These are phyloP conservation scores for Phaeomoniella chlamydospora DNA, from an alignment of 2,329 filamentous ascomycete genomes.

Conservation along the genomic window DNA sequence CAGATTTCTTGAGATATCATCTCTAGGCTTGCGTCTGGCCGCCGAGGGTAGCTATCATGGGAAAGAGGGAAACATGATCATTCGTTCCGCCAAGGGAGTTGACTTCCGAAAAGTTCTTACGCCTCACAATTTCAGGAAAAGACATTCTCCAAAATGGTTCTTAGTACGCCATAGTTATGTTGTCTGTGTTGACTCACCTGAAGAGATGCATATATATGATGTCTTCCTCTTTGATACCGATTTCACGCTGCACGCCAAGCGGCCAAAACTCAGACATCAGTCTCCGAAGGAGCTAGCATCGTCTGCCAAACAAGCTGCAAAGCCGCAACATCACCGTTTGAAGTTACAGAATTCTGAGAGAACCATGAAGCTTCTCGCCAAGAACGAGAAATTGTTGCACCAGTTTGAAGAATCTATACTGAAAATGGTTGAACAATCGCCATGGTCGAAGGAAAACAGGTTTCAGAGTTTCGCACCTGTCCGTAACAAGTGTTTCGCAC, in stretches of 20 bases:
- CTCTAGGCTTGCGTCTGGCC: conserved; percentile 80
- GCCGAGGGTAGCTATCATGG: conserved; percentile 95
- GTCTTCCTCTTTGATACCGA: conserved; percentile 91
- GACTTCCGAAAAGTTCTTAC: conserved; percentile 73
- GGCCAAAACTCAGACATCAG: conserved; percentile 34
- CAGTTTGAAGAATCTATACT: conserved; percentile 91
- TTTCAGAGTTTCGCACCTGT: conserved; percentile 93
- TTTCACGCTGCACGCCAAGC: conserved; percentile 67
- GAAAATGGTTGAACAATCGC: conserved; percentile 69
- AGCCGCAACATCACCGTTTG: conserved; percentile 66
- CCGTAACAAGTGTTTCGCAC: conserved; percentile 70
- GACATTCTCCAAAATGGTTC: conserved; percentile 93
- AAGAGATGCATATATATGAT: conserved; percentile 98
- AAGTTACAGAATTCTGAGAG: conserved; percentile 85
- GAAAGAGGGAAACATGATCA: conserved; percentile 88
- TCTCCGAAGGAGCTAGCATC: conserved; percentile 48
- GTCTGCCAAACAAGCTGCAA: conserved; percentile 47
- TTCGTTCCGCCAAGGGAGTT: conserved; percentile 78
- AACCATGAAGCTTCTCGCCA: conserved; percentile 77
- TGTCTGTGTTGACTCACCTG: conserved; percentile 93
- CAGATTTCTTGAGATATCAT: conserved; percentile 89
- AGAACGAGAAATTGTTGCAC: conserved; percentile 74
- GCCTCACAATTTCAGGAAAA: conserved; percentile 61
- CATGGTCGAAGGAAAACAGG: conserved; percentile 70
- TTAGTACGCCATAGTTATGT: conserved; percentile 95